phyloP scores from a whole-genome alignment of 352 stramenopile genomes.

The Phytophthora cactorum region DNA sequence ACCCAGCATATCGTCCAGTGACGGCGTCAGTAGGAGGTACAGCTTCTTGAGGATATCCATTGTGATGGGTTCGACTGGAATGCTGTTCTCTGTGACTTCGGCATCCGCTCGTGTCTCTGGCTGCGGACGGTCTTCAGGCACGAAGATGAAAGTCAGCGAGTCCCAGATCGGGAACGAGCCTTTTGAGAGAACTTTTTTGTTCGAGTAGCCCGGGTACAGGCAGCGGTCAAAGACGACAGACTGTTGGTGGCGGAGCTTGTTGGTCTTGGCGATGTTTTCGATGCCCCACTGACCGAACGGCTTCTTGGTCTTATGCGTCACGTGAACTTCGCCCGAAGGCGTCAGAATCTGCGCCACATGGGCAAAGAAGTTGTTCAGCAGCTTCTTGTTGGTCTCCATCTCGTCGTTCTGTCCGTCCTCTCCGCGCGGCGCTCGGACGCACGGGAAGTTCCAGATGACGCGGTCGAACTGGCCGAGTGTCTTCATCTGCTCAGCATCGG shows the following conservation, averaged over 20 bases:
- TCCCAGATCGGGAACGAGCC: conserved; percentile 97
- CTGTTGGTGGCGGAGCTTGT: conserved; percentile 60
- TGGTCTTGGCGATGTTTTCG: conserved; percentile 57
- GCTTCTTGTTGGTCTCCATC: conserved; percentile 95
- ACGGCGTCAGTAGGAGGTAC: conserved; percentile 71
- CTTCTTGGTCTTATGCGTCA: conserved; percentile 97
- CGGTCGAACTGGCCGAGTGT: conserved; percentile 84
- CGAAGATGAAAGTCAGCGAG: conserved; percentile 95
- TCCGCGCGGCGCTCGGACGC: conserved; percentile 87
- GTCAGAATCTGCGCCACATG: conserved; percentile 61
- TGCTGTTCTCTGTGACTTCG: conserved; percentile 14
- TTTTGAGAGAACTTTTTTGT: conserved; percentile 96
- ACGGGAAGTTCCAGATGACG: conserved; percentile 98
- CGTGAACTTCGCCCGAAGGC: conserved; percentile 88
- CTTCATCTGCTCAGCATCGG: conserved; percentile 77
- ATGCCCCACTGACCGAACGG: conserved; percentile 91
- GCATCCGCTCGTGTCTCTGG: conserved; percentile 19
- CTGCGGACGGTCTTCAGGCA: conserved; percentile 36
- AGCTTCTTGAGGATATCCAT: conserved; percentile 67
- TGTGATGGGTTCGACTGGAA: conserved; percentile 49
- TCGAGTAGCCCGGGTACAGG: conserved; percentile 93
- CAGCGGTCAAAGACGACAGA: conserved; percentile 94
- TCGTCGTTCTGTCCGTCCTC: conserved; percentile 97
- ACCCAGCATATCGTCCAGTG: conserved; percentile 59
- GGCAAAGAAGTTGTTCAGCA: conserved; percentile 91